Percentiles rank a stretch among this genome's conserved stretches.
These are phyloP conservation scores for Pseudogymnoascus sp. DNA, from an alignment of 2,329 filamentous ascomycete genomes.

Conservation along the genomic window DNA sequence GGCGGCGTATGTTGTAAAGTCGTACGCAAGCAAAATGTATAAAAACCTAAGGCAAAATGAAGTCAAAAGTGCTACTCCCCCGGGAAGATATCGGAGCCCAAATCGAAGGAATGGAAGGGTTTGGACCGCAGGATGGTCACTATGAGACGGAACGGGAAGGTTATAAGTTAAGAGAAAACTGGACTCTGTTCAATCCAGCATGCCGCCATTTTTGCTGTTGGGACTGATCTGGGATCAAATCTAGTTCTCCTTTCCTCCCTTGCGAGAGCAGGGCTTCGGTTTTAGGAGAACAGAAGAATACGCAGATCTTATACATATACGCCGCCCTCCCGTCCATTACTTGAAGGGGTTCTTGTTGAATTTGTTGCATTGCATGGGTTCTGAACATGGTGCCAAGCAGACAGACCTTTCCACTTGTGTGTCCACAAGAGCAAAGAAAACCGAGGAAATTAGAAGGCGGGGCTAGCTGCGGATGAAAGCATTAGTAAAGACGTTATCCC, in stretches of 20 bases:
- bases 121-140: not conserved
- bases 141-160: not conserved
- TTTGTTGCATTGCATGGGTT: not conserved
- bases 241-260: not conserved
- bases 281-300: not conserved
- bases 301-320: conserved; percentile 2
- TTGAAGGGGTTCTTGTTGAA: not conserved
- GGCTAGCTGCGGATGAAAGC: not conserved
- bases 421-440: not conserved
- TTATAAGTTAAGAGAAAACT: not conserved
- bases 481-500: not conserved
- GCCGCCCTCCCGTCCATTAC: not conserved
- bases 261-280: conserved; percentile 2
- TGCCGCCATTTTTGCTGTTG: not conserved
- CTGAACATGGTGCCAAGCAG: not conserved
- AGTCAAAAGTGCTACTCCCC: not conserved
- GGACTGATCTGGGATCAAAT: not conserved
- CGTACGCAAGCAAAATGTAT: not conserved
- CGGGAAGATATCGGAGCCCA: not conserved
- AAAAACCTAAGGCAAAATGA: not conserved
- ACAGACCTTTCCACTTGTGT: not conserved
- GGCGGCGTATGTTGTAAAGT: not conserved
- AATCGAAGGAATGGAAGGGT: not conserved
- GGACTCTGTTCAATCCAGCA: not conserved
- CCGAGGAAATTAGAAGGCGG: not conserved